Conservation (phyloP, 2,329 filamentous ascomycete species). For the Phaeosphaeriaceae sp. region DNA sequence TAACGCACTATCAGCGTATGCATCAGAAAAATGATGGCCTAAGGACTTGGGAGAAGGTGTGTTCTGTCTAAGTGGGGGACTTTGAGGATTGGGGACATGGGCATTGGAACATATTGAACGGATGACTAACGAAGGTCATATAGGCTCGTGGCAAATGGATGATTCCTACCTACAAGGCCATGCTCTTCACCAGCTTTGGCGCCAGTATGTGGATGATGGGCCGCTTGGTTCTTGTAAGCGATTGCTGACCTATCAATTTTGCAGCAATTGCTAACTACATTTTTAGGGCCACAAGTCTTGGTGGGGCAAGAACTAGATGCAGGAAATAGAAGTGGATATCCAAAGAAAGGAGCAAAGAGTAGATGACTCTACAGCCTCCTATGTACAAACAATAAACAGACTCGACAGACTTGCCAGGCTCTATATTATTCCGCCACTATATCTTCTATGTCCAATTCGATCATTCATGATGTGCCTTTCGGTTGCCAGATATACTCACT, state of each 20-base stretch:
- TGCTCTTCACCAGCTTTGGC: constrained; percentile 67
- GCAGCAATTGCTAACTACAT: constrained; percentile 5
- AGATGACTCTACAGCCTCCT: constrained; percentile 25
- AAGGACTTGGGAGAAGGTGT: constrained; percentile 80
- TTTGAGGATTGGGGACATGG: constrained; percentile 9
- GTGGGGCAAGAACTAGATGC: constrained; percentile 54
- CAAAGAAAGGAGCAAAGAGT: constrained; percentile 12
- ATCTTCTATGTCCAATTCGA: neutral
- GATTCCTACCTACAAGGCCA: constrained; percentile 71
- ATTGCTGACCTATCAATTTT: neutral
- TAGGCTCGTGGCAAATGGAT: constrained; percentile 68
- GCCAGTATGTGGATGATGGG: constrained; percentile 76
- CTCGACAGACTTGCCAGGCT: constrained; percentile 15
- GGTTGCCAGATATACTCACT: too few species aligned
- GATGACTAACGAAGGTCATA: constrained; percentile 50
- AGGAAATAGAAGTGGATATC: constrained; percentile 5
- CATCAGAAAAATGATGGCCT: constrained; percentile 77
- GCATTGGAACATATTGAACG: neutral
- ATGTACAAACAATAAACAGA: constrained; percentile 44
- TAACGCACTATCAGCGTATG: constrained; percentile 74
- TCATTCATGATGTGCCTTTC: neutral
- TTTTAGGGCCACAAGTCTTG: constrained; percentile 75
- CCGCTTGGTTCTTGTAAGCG: constrained; percentile 67
- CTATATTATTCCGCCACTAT: neutral
- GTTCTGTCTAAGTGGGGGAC: constrained; percentile 44